Conservation (phyloP, 352 stramenopile species). For the Globisporangium recalcitrans region DNA sequence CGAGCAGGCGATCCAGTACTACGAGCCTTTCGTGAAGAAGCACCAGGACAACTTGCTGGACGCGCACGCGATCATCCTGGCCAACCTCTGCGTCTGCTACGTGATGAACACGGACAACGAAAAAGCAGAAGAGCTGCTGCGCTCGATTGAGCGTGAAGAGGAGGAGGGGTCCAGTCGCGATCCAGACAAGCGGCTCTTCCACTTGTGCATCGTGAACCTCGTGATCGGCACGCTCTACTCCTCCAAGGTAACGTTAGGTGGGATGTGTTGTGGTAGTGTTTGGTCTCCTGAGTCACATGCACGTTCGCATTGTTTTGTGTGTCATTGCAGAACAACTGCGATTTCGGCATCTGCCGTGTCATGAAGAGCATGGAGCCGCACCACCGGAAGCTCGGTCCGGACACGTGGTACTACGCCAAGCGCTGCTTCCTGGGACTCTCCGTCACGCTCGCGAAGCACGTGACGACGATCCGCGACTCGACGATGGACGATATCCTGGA, state of each 20-base stretch:
- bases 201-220: conserved; percentile 97
- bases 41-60: conserved; percentile 89
- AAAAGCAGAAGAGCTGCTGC: conserved; percentile 93
- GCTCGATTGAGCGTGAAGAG: conserved; percentile 94
- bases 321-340: conserved; percentile 87
- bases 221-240: conserved; percentile 98
- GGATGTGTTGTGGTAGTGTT: not conserved
- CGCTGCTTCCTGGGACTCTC: conserved; percentile 92
- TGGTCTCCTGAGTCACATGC: not conserved
- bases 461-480: conserved; percentile 92
- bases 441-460: conserved; percentile 93
- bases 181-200: conserved; percentile 88
- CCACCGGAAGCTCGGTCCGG: conserved; percentile 92
- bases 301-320: not conserved
- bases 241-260: conserved; percentile 67
- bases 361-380: conserved; percentile 95
- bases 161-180: conserved; percentile 85
- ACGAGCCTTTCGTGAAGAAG: conserved; percentile 94
- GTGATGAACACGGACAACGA: conserved; percentile 98
- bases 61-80: conserved; percentile 94
- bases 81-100: conserved; percentile 96
- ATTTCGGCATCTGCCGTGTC: conserved; percentile 94
- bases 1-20: conserved; percentile 90
- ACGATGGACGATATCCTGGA: conserved; percentile 93
- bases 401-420: conserved; percentile 97